Evolutionary conservation across 306 rosid genomes (phyloP).

Genomic region (Carpinus fangiana): DNA sequence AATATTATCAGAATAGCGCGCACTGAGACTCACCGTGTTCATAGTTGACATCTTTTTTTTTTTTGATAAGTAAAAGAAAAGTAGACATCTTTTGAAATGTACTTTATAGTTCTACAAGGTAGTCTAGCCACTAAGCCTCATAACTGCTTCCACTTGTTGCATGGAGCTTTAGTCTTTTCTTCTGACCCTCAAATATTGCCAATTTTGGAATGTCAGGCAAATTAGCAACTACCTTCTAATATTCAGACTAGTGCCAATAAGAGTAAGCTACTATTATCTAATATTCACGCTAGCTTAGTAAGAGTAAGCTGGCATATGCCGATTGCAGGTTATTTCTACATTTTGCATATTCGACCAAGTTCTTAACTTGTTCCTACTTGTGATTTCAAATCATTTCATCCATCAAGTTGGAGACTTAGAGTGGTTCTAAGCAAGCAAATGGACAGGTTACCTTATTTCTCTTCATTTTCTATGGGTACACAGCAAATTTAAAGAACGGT

Average conservation of each 20-base stretch:
- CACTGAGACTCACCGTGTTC: neutral
- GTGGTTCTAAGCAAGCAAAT: neutral
- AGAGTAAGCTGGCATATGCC: no score
- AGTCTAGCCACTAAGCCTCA: neutral
- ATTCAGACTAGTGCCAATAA: neutral
- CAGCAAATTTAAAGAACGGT: neutral
- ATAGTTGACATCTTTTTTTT: neutral
- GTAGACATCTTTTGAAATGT: neutral
- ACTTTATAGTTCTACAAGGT: neutral
- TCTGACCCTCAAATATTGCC: neutral
- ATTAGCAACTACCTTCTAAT: neutral
- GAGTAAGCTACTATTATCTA: no score
- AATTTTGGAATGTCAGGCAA: neutral
- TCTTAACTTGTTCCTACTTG: neutral
- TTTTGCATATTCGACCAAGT: constrained; percentile 1
- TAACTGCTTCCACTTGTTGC: neutral
- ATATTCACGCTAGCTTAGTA: no score
- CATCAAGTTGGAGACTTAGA: neutral
- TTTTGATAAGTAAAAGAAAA: no score
- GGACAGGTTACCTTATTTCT: neutral
- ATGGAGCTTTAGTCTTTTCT: neutral
- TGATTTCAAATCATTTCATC: neutral
- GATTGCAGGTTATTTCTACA: neutral
- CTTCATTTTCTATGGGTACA: neutral
- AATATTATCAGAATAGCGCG: neutral